Base-by-base conservation (phyloP, 805 yeast genomes). In the Dipodascus albidus region DNA sequence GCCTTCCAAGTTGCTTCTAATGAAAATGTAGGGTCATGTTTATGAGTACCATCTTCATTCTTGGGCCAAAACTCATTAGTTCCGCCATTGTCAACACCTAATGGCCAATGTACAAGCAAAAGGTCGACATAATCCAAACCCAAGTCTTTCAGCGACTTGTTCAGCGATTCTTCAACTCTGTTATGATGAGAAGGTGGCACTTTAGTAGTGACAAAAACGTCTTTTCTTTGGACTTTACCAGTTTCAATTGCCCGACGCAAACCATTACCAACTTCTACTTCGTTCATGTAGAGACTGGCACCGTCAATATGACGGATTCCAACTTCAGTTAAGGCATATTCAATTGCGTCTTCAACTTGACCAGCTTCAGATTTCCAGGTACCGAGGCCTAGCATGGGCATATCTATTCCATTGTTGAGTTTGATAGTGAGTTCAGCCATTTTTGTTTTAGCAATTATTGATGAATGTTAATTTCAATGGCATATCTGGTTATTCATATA, bases 301-400 rank as follows among this genome's bases (percentile, higher is more conserved):
- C 77, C 69, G 63, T 83, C 88, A 53, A 83, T 69, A 63, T 81
- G 86, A 57, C 85, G 73, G 65, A 80, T 82, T 3, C 87, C 87
- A 14, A 53, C 62, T 48, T 67, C 58, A 38, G 44, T 6, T 57
- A 81, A 67, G 9, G 83, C 85, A 21, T 68, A 60, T 58, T 69
- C 70, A 1, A 76, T 76, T 24, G 70, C 63, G 23, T 59, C 58
- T 17, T 47, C 49, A 3, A 47, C 49, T 17, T 47, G 19, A n/a
- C 31, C 31, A n/a, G 49, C 27, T 31, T 75, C 67, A n/a, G 77
- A 62, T 38, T 59, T 64, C 67, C 74, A 78, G 38, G 77, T 74
- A 6, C 84, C 83, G 51, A 72, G 68, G 3, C 78, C 84, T 42
- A 79, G 63, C 22, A 68, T 73, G n/a, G 84, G 83, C 57, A 80